Base-by-base conservation (phyloP, 2,329 filamentous ascomycete species). In the Aspergillus terreus region DNA sequence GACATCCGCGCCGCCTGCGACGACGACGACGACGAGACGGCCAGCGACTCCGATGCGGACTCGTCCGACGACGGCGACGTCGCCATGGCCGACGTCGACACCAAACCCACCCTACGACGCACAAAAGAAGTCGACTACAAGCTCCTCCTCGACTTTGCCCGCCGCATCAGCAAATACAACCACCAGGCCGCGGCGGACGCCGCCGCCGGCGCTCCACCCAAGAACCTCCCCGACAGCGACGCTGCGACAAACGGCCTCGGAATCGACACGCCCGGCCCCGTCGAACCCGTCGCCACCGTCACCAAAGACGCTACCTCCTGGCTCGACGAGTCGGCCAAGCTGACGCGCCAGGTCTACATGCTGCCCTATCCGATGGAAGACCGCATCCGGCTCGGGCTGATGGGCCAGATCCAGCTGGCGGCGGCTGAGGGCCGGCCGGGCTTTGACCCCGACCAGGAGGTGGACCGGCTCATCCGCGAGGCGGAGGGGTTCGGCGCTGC, bases 401-500 rank as follows among this genome's bases (percentile, higher is more conserved):
- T 77, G 68, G 74, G 71, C 1, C 72, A 74, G 52, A 61, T 76
- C 38, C 72, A 76, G 51, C 59, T 72, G 6, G 63, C 69, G 4
- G 65, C 66, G 17, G 59, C 78, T 48, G 66, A 82, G 75, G 62
- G 94, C 76, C 38, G 59, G n/a, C 57, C 60, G 6, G 62, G 88
- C 64, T 52, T 77, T 72, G 63, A 90, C 74, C 51, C 85, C 73
- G 67, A 83, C 60, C 64, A 62, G 44, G 73, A 76, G 54, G 69
- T 75, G 11, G 71, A 74, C 38, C 64, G 69, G 41, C 47, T 76
- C 54, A 66, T 76, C 12, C 11, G 86, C 78, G 25, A 85, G 68
- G 43, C 86, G 76, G 46, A 81, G 77, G 61, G 87, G 65, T 54
- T 80, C 68, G 56, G 80, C 64, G 60, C 71, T 70, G 54, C 76